A percentile compares a stretch with the other conserved stretches of the same genome.
Conservation (phyloP, 2,329 filamentous ascomycete genomes). For the Incumbomyces delicatus region DNA sequence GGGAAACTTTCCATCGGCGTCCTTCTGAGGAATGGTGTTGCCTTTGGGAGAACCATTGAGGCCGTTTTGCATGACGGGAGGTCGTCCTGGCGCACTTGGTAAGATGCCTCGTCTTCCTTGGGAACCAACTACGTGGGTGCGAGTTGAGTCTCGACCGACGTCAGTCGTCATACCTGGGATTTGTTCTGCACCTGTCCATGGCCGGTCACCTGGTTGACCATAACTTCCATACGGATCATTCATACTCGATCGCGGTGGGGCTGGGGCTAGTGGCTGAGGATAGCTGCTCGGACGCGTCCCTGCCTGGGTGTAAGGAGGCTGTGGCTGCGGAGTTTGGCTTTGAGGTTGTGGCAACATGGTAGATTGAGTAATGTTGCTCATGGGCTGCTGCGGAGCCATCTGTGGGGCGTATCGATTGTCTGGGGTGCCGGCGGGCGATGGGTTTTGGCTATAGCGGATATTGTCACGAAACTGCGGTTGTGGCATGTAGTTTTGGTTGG, state of each 20-base stretch:
- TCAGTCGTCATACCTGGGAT: slow-evolving; percentile 32
- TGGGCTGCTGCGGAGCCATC: slow-evolving; percentile 33
- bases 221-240: slow-evolving; percentile 48
- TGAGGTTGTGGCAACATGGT: slow-evolving; percentile 34
- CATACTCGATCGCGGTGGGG: slow-evolving; percentile 52
- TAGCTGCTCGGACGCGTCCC: slow-evolving; percentile 55
- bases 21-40: slow-evolving; percentile 80
- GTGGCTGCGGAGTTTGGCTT: slow-evolving; percentile 30
- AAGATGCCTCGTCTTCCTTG: slow-evolving; percentile 87
- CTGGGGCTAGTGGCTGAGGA: slow-evolving; percentile 66
- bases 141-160: slow-evolving; percentile 33
- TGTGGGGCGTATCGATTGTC: slow-evolving; percentile 19
- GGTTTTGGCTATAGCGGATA: slow-evolving; percentile 30
- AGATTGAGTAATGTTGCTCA: slow-evolving; percentile 33
- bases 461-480: slow-evolving; percentile 19
- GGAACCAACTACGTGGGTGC: slow-evolving; percentile 84
- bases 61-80: slow-evolving; percentile 57
- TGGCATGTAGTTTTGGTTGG: slow-evolving; percentile 20
- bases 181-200: slow-evolving; percentile 31
- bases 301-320: slow-evolving; percentile 39
- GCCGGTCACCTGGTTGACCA: slow-evolving; percentile 46
- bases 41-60: slow-evolving; percentile 62
- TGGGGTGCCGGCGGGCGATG: slow-evolving; percentile 27
- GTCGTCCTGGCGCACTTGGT: slow-evolving; percentile 78
- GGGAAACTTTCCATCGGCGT: slow-evolving; percentile 94